These are phyloP conservation scores for Fraxinus floribunda DNA, from an alignment of 305 asterid genomes.

Conservation along the genomic window DNA sequence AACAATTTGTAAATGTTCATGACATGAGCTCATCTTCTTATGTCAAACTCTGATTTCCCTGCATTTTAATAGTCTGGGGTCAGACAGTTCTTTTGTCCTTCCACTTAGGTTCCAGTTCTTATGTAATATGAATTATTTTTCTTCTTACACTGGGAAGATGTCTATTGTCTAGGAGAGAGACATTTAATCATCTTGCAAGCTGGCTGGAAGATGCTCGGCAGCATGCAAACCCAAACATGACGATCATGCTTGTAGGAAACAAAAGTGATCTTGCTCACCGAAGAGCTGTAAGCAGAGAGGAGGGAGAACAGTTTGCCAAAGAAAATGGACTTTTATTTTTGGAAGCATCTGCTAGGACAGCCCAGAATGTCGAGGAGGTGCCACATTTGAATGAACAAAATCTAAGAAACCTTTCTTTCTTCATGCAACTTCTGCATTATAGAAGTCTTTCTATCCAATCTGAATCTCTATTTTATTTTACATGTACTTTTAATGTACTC, in stretches of 20 bases:
- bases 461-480: not conserved
- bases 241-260: slow-evolving; percentile 77
- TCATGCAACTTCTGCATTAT: not conserved
- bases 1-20: not conserved
- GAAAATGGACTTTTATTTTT: slow-evolving; percentile 76
- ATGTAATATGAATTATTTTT: not conserved
- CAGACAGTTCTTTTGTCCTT: not conserved
- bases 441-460: not conserved
- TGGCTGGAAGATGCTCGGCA: slow-evolving; percentile 94
- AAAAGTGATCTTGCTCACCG: slow-evolving; percentile 86
- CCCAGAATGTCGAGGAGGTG: slow-evolving; percentile 83
- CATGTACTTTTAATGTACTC: not conserved
- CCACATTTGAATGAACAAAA: not conserved
- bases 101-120: slow-evolving; percentile 2
- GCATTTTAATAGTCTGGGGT: not conserved
- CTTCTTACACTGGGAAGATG: slow-evolving; percentile 12
- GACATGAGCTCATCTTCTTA: not conserved
- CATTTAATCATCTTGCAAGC: slow-evolving; percentile 82
- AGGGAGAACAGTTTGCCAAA: slow-evolving; percentile 88
- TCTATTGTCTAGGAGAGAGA: slow-evolving; percentile 57
- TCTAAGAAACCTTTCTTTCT: not conserved
- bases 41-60: not conserved
- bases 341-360: slow-evolving; percentile 86
- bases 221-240: slow-evolving; percentile 87
- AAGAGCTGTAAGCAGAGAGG: slow-evolving; percentile 86